These are phyloP conservation scores for Oehlia diaphana DNA, from an alignment of 192 early-diverging fungal species.

Conservation along the genomic window DNA sequence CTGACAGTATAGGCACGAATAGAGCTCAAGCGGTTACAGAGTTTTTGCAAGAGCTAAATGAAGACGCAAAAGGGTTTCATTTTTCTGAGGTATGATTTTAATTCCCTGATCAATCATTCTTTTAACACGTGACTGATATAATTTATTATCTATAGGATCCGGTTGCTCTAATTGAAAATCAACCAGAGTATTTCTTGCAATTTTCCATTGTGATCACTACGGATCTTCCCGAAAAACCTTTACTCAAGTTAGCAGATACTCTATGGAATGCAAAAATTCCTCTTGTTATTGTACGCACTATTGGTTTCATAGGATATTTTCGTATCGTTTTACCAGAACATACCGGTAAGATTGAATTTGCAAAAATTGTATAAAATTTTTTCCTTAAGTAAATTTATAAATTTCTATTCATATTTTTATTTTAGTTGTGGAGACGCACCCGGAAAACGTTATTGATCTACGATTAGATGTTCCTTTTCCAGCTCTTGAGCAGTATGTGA, in stretches of 20 bases:
- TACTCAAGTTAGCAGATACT: conserved; percentile 58
- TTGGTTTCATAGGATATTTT: conserved; percentile 79
- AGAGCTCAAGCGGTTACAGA: conserved; percentile 63
- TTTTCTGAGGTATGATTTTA: conserved; percentile 54
- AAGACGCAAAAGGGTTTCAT: conserved; percentile 69
- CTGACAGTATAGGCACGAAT: conserved; percentile 59
- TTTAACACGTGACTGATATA: not conserved
- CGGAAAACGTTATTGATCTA: conserved; percentile 73
- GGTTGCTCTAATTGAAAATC: conserved; percentile 44
- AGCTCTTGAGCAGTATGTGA: conserved; percentile 59
- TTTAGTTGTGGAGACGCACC: conserved; percentile 90
- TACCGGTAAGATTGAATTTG: conserved; percentile 55
- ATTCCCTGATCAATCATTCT: not conserved
- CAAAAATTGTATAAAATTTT: conserved; percentile 14
- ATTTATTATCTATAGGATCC: conserved; percentile 37
- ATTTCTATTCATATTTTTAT: conserved; percentile 7
- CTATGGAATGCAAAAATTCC: conserved; percentile 64
- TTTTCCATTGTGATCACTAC: conserved; percentile 80
- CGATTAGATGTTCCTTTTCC: conserved; percentile 84
- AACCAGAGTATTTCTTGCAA: conserved; percentile 61
- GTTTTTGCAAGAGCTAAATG: conserved; percentile 84
- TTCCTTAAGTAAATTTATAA: conserved; percentile 8
- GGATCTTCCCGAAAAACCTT: conserved; percentile 52
- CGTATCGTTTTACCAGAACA: conserved; percentile 78
- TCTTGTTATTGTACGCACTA: conserved; percentile 65